Evolutionary conservation across 805 yeast species (phyloP).

Genomic region (Barnettozyma sucrosica): DNA sequence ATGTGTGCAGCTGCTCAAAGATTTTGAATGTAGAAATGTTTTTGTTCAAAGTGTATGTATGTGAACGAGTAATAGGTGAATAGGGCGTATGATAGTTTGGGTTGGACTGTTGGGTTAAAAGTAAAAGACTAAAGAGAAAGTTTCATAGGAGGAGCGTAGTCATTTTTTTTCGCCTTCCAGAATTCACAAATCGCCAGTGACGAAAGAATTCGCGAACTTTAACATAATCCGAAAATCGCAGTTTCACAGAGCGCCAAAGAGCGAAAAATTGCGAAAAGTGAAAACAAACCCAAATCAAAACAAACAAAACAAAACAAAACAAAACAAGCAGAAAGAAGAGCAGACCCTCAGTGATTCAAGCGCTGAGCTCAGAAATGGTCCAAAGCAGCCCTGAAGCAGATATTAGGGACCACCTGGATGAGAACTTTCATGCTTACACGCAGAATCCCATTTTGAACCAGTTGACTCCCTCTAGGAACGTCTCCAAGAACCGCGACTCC

Average conservation of each 20-base stretch:
- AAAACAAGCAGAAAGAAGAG: neutral
- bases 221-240: neutral
- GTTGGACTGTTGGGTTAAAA: neutral
- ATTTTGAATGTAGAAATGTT: neutral
- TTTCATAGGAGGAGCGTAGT: neutral
- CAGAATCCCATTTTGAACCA: constrained; percentile 17
- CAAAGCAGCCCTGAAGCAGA: constrained; percentile 4
- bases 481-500: constrained; percentile 12
- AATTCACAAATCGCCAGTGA: no score
- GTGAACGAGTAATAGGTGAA: neutral
- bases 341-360: neutral
- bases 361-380: neutral
- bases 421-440: constrained; percentile 18
- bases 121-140: neutral
- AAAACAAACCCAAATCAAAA: neutral
- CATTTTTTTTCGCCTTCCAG: neutral
- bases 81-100: neutral
- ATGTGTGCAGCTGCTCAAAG: neutral
- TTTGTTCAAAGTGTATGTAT: neutral
- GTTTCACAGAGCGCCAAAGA: neutral
- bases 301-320: neutral
- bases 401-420: constrained; percentile 7
- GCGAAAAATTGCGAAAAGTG: neutral
- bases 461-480: constrained; percentile 17
- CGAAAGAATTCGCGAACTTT: no score